phyloP scores from a whole-genome alignment of 2,329 filamentous ascomycete species.

The Ophiosphaerella narmari region DNA sequence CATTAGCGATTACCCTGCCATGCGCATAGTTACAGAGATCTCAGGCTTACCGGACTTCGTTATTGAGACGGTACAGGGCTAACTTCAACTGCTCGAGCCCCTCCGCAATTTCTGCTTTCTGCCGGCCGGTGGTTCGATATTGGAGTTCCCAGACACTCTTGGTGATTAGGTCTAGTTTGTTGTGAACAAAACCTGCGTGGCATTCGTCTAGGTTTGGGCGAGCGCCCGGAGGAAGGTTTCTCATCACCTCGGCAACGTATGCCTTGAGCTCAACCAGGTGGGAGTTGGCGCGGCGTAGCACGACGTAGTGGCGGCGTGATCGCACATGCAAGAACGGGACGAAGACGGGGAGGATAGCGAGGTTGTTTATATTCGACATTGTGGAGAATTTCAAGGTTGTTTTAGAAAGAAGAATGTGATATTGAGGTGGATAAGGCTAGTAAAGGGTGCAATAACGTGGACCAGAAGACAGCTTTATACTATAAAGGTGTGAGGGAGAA shows the following conservation, averaged over 20 bases:
- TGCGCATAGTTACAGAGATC: too few relatives aligned
- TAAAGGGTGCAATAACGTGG: too few relatives aligned
- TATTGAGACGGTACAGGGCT: neutral
- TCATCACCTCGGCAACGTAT: neutral
- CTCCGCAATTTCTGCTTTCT: neutral
- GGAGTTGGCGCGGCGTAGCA: constrained; percentile 1
- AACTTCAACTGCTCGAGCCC: neutral
- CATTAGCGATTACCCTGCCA: too few relatives aligned
- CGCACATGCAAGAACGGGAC: neutral
- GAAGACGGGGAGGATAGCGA: constrained; percentile 1
- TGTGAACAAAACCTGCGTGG: neutral
- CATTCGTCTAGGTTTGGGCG: neutral
- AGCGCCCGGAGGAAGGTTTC: neutral
- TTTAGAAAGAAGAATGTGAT: neutral
- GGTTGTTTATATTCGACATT: constrained; percentile 1
- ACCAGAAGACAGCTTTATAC: too few relatives aligned
- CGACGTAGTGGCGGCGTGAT: constrained; percentile 5
- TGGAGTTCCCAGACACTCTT: neutral
- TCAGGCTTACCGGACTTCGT: too few relatives aligned
- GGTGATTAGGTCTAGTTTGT: neutral
- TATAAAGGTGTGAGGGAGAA: too few relatives aligned
- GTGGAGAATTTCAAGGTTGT: neutral
- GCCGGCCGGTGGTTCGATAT: neutral
- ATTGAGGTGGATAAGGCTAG: too few relatives aligned
- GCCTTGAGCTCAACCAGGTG: neutral